phyloP scores from a whole-genome alignment of 352 stramenopile species.

The Peronospora belbahrii region DNA sequence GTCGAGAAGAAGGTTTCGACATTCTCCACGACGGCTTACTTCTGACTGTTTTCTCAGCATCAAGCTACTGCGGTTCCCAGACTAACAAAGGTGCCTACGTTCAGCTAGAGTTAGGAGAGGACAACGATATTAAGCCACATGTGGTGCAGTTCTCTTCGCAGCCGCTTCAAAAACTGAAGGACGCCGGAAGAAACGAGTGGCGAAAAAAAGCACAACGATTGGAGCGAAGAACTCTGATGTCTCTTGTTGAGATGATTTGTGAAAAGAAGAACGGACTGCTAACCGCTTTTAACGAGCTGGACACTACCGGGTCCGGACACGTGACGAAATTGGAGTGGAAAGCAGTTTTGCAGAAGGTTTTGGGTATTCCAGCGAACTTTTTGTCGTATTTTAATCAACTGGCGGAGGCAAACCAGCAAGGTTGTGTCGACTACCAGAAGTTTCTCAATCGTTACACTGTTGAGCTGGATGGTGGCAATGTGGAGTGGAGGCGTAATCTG shows the following conservation, averaged over 20 bases:
- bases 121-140: slow-evolving; percentile 80
- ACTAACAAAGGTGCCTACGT: slow-evolving; percentile 86
- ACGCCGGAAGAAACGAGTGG: slow-evolving; percentile 69
- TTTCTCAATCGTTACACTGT: slow-evolving; percentile 74
- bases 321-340: slow-evolving; percentile 72
- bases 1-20: slow-evolving; percentile 86
- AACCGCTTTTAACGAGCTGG: slow-evolving; percentile 40
- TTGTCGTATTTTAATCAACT: slow-evolving; percentile 67
- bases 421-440: slow-evolving; percentile 56
- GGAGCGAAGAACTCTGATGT: slow-evolving; percentile 70
- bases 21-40: slow-evolving; percentile 80
- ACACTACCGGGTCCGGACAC: slow-evolving; percentile 27
- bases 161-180: slow-evolving; percentile 62
- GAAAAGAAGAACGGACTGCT: slow-evolving; percentile 63
- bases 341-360: slow-evolving; percentile 37
- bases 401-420: slow-evolving; percentile 36
- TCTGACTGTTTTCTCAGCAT: slow-evolving; percentile 89
- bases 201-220: slow-evolving; percentile 64
- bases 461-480: slow-evolving; percentile 44
- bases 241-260: slow-evolving; percentile 68
- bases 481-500: slow-evolving; percentile 60
- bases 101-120: slow-evolving; percentile 52
- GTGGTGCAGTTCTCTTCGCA: slow-evolving; percentile 90
- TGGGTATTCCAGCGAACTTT: slow-evolving; percentile 61
- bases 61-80: slow-evolving; percentile 87